These are phyloP conservation scores for Solanum piurae DNA, from an alignment of 257 asterid genomes.

Conservation along the genomic window DNA sequence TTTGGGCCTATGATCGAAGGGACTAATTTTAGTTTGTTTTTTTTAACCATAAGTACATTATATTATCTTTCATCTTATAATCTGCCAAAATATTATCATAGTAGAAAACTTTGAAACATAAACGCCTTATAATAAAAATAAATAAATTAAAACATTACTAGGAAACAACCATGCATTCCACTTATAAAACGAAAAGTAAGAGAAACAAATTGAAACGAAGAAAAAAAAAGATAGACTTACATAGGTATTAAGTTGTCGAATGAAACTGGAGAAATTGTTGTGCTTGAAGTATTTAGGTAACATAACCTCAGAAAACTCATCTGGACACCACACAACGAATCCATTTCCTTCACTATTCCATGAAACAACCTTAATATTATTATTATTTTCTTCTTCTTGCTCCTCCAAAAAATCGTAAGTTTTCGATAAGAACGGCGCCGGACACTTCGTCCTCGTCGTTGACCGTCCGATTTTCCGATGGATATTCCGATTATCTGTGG, in stretches of 20 bases:
- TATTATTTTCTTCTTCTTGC: constrained; percentile 14
- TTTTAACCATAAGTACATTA: not conserved
- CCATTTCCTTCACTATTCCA: constrained; percentile 38
- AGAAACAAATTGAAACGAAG: too few relatives aligned
- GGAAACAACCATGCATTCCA: not conserved
- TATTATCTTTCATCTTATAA: not conserved
- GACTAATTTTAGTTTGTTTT: too few relatives aligned
- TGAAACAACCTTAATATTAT: constrained; percentile 7
- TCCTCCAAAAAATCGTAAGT: constrained; percentile 49
- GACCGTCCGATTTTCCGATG: constrained; percentile 3
- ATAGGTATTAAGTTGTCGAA: constrained; percentile 39
- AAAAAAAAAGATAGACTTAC: constrained; percentile 6
- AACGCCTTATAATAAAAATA: not conserved
- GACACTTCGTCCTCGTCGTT: constrained; percentile 23
- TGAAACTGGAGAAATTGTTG: constrained; percentile 29
- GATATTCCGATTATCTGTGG: not conserved
- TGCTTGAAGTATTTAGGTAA: constrained; percentile 40
- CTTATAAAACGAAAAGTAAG: too few relatives aligned
- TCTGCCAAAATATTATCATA: not conserved
- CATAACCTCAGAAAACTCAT: constrained; percentile 26
- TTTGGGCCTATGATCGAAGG: not conserved
- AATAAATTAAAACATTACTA: not conserved
- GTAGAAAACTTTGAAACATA: not conserved
- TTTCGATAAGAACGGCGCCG: constrained; percentile 53
- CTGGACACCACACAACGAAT: constrained; percentile 36